A percentile compares a stretch with the other conserved stretches of the same genome.
Evolutionary conservation across 257 asterid genomes (phyloP).

Genomic region (Paulownia fortunei): DNA sequence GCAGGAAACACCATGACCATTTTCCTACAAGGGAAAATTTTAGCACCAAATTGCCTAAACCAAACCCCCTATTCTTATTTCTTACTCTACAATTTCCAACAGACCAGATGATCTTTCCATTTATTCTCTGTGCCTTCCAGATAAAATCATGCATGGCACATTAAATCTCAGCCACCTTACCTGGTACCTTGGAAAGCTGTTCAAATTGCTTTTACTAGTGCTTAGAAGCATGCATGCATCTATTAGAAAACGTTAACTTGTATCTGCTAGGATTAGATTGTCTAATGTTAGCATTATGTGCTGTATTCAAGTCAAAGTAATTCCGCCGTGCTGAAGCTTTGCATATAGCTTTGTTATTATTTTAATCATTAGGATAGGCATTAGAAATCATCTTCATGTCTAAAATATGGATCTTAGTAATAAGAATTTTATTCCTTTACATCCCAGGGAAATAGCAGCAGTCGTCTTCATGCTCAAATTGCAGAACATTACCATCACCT

Average conservation of each 20-base stretch:
- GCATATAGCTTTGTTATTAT: neutral
- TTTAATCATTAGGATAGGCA: neutral
- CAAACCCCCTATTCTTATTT: neutral
- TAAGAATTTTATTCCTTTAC: neutral
- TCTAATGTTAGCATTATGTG: neutral
- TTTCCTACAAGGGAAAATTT: neutral
- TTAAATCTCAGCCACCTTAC: constrained; percentile 4
- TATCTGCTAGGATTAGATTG: neutral
- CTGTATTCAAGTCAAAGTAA: neutral
- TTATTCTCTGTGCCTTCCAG: neutral
- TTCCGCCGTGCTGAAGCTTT: neutral
- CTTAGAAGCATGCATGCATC: neutral
- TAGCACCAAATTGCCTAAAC: neutral
- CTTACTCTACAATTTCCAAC: neutral
- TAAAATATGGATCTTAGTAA: neutral
- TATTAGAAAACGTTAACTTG: too few species aligned
- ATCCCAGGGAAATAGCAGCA: neutral
- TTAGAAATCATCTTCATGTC: constrained; percentile 1
- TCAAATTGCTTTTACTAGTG: neutral
- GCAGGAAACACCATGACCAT: neutral
- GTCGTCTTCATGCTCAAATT: neutral
- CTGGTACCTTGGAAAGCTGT: neutral
- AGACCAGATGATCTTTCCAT: neutral
- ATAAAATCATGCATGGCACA: neutral
- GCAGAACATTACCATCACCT: neutral